Percentiles rank a stretch among this genome's conserved stretches.
Evolutionary conservation across 345 rosid species (phyloP).

Genomic region (Mallotus nudiflorus): DNA sequence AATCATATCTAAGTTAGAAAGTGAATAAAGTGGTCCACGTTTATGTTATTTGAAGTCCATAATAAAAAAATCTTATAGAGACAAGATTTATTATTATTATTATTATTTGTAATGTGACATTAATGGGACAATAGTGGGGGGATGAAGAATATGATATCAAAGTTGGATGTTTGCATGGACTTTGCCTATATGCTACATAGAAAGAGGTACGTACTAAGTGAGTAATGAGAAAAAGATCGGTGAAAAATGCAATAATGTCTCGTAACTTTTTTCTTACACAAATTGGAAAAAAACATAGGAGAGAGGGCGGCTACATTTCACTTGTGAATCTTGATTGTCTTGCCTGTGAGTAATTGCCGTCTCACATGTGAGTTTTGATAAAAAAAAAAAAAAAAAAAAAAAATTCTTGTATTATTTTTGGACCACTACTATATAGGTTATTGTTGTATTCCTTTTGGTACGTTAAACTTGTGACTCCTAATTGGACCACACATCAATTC

Average conservation of each 20-base stretch:
- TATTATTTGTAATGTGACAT: no score
- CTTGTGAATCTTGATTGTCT: slow-evolving; percentile 15
- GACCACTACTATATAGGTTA: background rate
- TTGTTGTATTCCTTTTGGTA: background rate
- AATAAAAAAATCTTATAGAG: no score
- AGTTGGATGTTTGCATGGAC: background rate
- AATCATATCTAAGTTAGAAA: no score
- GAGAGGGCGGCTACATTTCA: background rate
- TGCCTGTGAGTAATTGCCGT: background rate
- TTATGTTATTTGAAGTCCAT: no score
- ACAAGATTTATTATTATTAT: no score
- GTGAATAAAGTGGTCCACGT: no score
- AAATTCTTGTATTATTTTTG: background rate
- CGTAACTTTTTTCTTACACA: background rate
- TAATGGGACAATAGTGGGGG: no score
- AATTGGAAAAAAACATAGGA: background rate
- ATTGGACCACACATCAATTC: slow-evolving; percentile 1
- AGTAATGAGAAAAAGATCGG: background rate
- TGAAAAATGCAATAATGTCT: background rate
- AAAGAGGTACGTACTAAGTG: no score
- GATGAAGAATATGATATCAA: no score
- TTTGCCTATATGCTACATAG: no score
- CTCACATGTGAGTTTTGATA: slow-evolving; percentile 6
- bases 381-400: no score
- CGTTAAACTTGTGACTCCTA: background rate